These are phyloP conservation scores for Linnemannia exigua DNA, from an alignment of 192 early-diverging fungal genomes.

Conservation along the genomic window DNA sequence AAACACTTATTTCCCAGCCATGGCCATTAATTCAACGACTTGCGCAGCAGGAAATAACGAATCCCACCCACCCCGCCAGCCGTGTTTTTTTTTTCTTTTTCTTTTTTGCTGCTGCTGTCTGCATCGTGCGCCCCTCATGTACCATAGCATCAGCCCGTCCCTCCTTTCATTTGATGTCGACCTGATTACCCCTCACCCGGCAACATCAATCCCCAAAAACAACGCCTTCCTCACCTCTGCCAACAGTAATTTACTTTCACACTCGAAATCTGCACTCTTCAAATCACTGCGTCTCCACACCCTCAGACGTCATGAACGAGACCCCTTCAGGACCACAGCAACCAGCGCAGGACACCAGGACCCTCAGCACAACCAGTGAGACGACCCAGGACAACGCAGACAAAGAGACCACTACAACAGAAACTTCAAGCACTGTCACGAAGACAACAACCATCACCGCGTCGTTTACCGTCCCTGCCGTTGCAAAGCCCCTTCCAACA, in stretches of 20 bases:
- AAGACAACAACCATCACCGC: constrained; percentile 33
- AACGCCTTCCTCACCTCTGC: not conserved
- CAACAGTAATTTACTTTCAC: not conserved
- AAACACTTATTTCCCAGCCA: too few relatives aligned
- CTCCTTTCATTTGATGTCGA: not conserved
- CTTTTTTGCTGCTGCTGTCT: not conserved
- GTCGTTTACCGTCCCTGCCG: constrained; percentile 49
- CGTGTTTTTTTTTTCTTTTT: not conserved
- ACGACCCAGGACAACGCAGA: not conserved
- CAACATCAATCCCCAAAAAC: not conserved
- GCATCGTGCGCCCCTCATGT: not conserved
- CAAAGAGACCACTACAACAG: not conserved
- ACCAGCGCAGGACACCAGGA: not conserved
- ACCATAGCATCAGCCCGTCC: not conserved
- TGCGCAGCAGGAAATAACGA: too few relatives aligned
- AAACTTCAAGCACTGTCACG: not conserved
- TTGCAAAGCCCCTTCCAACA: constrained; percentile 49
- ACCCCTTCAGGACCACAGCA: constrained; percentile 19
- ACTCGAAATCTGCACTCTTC: not conserved
- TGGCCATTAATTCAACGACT: too few relatives aligned
- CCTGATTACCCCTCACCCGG: not conserved
- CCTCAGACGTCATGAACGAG: constrained; percentile 24
- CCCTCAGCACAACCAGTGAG: not conserved
- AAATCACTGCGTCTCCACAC: constrained; percentile 1
- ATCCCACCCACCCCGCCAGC: too few relatives aligned